Base-by-base conservation (phyloP, 352 stramenopile species). In the Pythium scleroteichum region DNA sequence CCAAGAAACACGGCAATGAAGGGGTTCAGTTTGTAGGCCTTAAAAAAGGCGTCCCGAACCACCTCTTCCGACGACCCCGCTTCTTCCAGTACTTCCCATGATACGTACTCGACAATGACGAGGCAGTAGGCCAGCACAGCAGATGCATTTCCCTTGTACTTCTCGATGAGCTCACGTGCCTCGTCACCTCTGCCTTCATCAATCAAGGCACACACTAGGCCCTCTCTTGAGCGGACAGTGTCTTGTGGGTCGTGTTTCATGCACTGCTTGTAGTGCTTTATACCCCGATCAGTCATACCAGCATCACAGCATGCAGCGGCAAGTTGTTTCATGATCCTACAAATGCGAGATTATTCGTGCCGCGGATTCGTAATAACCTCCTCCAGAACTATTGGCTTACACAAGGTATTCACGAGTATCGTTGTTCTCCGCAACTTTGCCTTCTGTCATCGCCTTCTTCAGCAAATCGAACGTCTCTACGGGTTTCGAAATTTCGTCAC, bases 61-160 rank as follows among this genome's bases (percentile, higher is more conserved):
- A 92, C 66, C 26, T 90, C 74, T 62, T 94, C 84, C 1, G 80
- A 92, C 8, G 86, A 92, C 3, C 82, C 83, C 22, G 79, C 66
- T 53, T 95, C 86, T 59, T 95, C 86, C 20, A 95, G 70, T 48
- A 95, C 86, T 60, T 95, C 86, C 86, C 86, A 95, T 20, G 82
- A 92, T 38, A 95, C 83, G 69, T 95, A 95, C 61, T 95, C 86
- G 35, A 95, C 73, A 29, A 95, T 84, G 45, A 93, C 85, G 27
- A 78, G 82, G 51, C 84, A 94, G 59, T 94, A 95, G 24, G 85
- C 86, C 5, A 95, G 64, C 53, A 95, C 73, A 1, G 82, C 77
- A 35, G 86, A 91, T 13, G 73, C 45, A 13, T 79, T 61, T 27
- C 71, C 69, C 24, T 66, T 62, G 66, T 87, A 83, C 41, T 84